Base-by-base conservation (phyloP, 1,139 yeast species). In the Tardiomyces depauwii region DNA sequence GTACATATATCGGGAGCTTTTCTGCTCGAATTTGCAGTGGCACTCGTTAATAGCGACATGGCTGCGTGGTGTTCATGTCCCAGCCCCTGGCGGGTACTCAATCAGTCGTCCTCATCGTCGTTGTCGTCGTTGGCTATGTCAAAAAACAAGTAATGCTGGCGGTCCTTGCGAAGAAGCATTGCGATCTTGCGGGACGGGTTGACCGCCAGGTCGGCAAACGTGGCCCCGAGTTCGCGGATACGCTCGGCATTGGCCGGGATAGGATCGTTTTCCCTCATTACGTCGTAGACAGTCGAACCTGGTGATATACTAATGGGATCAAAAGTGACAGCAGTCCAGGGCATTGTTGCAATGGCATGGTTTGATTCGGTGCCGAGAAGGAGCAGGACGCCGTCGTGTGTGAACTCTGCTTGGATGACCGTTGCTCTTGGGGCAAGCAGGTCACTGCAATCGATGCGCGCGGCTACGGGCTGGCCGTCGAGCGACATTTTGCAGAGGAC, bases 61-160 rank as follows among this genome's bases (percentile, higher is more conserved):
- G n/a, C n/a, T n/a, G n/a, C n/a, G n/a, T n/a, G n/a, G n/a, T n/a
- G n/a, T n/a, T n/a, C 14, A 10, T 18, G 10, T 23, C 40, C 14
- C 19, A 21, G n/a, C 19, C 36, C 40, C 30, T 42, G 18, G 32
- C 39, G 18, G 32, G n/a, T n/a, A n/a, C n/a, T n/a, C n/a, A 25
- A 6, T 42, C 42, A 46, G 16, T 49, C 49, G 13, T 49, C 53
- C 9, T 47, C 50, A 9, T 45, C 48, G 12, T 47, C 49, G 12
- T 48, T 49, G 5, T 46, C 50, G 5, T 48, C 48, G 9, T 47
- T 54, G 36, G 53, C 58, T 18, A 55, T 40, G 30, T 53, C 57
- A 41, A 58, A 49, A 40, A 57, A 53, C 14, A 51, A 45, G 46
- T 54, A 56, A 40, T 49, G 50, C 41, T 51, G 55, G 11, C 38